phyloP scores from a whole-genome alignment of 768 basidiomycete species.

The Terana coerulea region DNA sequence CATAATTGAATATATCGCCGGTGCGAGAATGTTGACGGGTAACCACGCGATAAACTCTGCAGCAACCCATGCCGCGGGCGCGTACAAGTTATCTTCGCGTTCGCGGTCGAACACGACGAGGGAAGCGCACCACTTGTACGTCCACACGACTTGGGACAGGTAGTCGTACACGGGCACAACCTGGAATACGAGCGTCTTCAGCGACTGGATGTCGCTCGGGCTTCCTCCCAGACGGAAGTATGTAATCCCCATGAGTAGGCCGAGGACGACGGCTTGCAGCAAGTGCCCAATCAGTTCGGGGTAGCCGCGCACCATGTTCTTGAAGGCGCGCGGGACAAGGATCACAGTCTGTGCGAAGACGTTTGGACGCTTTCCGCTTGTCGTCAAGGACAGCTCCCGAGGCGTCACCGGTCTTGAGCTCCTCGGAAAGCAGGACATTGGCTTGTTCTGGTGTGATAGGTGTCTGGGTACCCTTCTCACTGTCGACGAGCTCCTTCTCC shows the following conservation, averaged over 20 bases:
- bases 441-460: not conserved
- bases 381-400: not conserved
- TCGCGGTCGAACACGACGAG: constrained; percentile 45
- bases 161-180: constrained; percentile 29
- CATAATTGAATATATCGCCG: constrained; percentile 17
- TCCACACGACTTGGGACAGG: constrained; percentile 25
- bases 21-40: constrained; percentile 33
- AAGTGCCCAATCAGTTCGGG: constrained; percentile 23
- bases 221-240: constrained; percentile 32
- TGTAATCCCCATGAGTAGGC: constrained; percentile 31
- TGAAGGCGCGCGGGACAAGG: constrained; percentile 2
- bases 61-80: constrained; percentile 34
- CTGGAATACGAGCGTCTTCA: constrained; percentile 29
- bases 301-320: constrained; percentile 21
- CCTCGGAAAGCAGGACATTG: not conserved
- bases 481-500: not conserved
- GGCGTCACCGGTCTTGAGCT: not conserved
- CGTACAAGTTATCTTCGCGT: constrained; percentile 31
- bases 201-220: constrained; percentile 22
- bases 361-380: constrained; percentile 7
- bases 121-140: constrained; percentile 32
- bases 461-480: not conserved
- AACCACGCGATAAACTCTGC: constrained; percentile 35
- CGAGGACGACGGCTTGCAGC: constrained; percentile 20
- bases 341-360: constrained; percentile 7